Evolutionary conservation across 768 basidiomycete genomes (phyloP), one percentile per base, ranked within the genome.

Genomic region (Lentinula edodes): DNA sequence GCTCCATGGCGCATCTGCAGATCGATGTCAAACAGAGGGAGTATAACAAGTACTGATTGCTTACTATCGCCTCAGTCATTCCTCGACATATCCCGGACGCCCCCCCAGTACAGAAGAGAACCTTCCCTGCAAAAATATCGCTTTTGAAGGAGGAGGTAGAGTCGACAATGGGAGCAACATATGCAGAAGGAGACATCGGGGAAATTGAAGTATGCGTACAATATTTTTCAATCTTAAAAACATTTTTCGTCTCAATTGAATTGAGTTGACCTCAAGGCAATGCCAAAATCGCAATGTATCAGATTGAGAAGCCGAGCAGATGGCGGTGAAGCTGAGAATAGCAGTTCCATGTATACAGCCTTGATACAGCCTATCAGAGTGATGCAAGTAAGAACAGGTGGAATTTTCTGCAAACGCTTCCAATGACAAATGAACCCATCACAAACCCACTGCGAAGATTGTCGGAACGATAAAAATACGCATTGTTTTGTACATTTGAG

Each of bases 61-160:
- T 54, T 73, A 95, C 92, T 68, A 96, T 78, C n/a, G 87, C 83
- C 69, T 92, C 85, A 38, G 90, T 90, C 89, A 96, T 95, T 53
- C 77, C 83, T 66, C 88, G 88, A 77, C 95, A 93, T 75, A 98
- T 98, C 12, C 95, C 96, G 61, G 91, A 91, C 0, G 90, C 90
- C 15, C 93, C 95, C 39, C 94, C 95, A 0, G 94, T 96, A 75
- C 90, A 93, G 75, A 93, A 91, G 3, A 92, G 76, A 20, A 95
- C 92, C 71, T 95, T 97, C 62, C 91, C 93, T 64, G 87, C 85
- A 84, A 96, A 96, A 28, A 97, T 80, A 65, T 91, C 87, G 1
- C 75, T 69, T 66, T 84, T 87, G 82, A 96, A 98, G 59, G 91
- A 76, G 46, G 81, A 68, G 0, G 78, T 81, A 0, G 89, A 90